Conservation (phyloP, 73 alveolate species). For the Paramecium primaurelia region DNA sequence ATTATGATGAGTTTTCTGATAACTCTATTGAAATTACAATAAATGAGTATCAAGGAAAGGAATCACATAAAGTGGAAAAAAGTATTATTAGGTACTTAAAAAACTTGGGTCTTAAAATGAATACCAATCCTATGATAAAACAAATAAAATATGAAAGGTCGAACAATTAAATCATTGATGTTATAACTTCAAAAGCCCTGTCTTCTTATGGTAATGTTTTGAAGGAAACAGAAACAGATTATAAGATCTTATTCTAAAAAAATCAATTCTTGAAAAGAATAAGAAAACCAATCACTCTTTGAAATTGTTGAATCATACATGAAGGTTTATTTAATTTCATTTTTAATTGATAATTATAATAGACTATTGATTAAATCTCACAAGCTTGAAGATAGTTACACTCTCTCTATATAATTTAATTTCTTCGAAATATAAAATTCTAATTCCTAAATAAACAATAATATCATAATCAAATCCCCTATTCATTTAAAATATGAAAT, state of each 20-base stretch:
- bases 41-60: not conserved
- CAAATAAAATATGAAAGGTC: not conserved
- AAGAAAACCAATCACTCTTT: not conserved
- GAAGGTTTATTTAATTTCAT: not conserved
- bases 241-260: not conserved
- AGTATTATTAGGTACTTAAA: not conserved
- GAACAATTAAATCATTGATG: not conserved
- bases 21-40: not conserved
- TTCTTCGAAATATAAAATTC: not conserved
- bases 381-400: not conserved
- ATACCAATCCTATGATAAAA: not conserved
- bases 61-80: not conserved
- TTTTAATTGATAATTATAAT: not conserved
- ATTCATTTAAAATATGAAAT: not conserved
- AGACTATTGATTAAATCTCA: not conserved
- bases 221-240: not conserved
- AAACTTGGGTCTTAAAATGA: constrained; percentile 10
- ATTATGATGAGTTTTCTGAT: not conserved
- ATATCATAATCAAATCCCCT: not conserved
- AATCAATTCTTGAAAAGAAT: not conserved
- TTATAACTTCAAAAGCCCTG: not conserved
- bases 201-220: not conserved
- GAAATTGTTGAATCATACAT: not conserved
- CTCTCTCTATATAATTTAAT: not conserved
- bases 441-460: not conserved